Base-by-base conservation (phyloP, 768 basidiomycete genomes). In the Russula earlei region DNA sequence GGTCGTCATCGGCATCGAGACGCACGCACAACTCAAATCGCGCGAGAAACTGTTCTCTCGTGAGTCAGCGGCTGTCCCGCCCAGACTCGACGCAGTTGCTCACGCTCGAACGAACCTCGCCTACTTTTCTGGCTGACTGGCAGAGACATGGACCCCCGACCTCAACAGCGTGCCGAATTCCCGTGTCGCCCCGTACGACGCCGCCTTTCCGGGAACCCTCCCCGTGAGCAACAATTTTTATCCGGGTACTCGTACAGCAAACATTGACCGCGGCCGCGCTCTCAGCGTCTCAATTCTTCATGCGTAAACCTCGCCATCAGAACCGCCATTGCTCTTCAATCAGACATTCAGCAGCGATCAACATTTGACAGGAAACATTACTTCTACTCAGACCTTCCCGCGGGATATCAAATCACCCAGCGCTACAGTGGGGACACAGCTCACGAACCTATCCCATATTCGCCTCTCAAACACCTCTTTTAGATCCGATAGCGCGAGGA, bases 331-430 rank as follows among this genome's bases (percentile, higher is more conserved):
- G 93, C 93, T 5, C 75, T 98, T 22, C 70, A 78, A 33, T 74
- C 82, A 12, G 61, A 77, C 5, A 75, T 95, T 49, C 88, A 88
- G 60, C 61, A 62, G 0, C 75, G 77, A 19, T 95, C 91, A 0
- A 78, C 88, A 0, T 98, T 98, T 64, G 96, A 98, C 69, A 76
- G 96, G 62, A 99, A 99, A 67, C 96, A 98, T 68, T 99, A 99
- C 68, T 97, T 97, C 69, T 98, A 99, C 66, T 79, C 90, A 5
- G 96, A 98, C 69, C 77, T 96, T 34, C 93, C 96, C 0, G 77
- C 86, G 4, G 95, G 95, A 0, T 98, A 93, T 69, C 96, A 99
- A 71, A 95, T 99, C 59, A 99, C 56, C 19, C 56, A 57, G 40
- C 45, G 10, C 45, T 57, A 57, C n/a, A 52, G 56, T 57, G 11